Evolutionary conservation across 1,139 yeast species (phyloP), one percentile per base, ranked within the genome.

Genomic region (Kodamaea derodonti): DNA sequence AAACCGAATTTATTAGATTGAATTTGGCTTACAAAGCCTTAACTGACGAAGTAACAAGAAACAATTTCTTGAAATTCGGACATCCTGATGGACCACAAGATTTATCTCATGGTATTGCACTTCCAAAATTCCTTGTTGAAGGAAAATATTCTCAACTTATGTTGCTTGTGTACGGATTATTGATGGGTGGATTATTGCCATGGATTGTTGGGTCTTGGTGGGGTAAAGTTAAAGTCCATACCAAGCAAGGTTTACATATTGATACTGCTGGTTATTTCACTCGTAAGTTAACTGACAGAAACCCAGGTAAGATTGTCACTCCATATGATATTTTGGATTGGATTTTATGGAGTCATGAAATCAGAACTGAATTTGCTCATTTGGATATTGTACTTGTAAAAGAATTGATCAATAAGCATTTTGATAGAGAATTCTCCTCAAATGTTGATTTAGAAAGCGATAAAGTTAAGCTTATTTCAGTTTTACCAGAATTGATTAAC

Each of bases 51-150:
- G 77, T 72, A 23, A 80, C 88, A 9, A 80, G 80, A 50, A 86
- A 84, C 46, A 94, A 94, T 58, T 90, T 76, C 56, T 66, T 83
- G 52, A 81, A 78, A 51, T 92, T 82, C 53, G 99, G 99, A 30
- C 95, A 94, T 56, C 99, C 99, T 5, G 98, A 94, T 62, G 98
- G 98, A 27, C 96, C 95, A 32, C 96, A 87, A 58, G 86, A 86
- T 31, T 72, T 84, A n/a, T 68, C 83, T n/a, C 97, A 87, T 56
- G 98, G 98, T 38, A 88, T 94, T 59, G 99, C 97, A 0, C 65
- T 94, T 47, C 99, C 99, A 27, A 82, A 84, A 56, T 87, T 87
- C 61, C 71, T 94, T 48, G 87, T 94, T 28, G 96, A 87, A 47
- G 92, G 95, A 23, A 72, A 78, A 40, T 83, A 84, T 28, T 82